phyloP scores from a whole-genome alignment of 495 filamentous ascomycete genomes.

The Copromyces sp. region DNA sequence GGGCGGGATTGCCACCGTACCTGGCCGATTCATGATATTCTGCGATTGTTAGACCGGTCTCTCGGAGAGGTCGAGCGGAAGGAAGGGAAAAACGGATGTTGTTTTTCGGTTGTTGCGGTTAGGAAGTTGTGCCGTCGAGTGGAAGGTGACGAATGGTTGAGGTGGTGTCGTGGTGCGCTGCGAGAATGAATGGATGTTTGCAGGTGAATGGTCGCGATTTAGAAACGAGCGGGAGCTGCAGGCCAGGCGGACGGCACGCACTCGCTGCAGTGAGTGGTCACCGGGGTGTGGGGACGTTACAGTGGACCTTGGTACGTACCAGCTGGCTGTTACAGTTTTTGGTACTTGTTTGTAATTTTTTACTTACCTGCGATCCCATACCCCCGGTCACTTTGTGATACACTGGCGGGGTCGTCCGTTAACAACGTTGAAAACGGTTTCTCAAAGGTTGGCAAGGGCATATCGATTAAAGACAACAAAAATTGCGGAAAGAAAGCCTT shows the following conservation, averaged over 20 bases:
- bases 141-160: neutral
- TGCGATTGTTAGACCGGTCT: neutral
- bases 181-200: neutral
- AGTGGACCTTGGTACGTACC: neutral
- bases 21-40: slow-evolving; percentile 47
- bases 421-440: neutral
- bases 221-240: neutral
- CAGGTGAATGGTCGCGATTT: neutral
- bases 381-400: neutral
- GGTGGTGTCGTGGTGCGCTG: neutral
- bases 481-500: neutral
- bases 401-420: neutral
- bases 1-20: slow-evolving; percentile 29
- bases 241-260: neutral
- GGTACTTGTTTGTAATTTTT: neutral
- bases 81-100: neutral
- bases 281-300: neutral
- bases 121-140: neutral
- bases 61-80: neutral
- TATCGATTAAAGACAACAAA: neutral
- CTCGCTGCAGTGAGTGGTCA: neutral
- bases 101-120: neutral
- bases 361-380: neutral
- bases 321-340: neutral
- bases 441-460: neutral